phyloP scores from a whole-genome alignment of 345 rosid genomes.

The Clarkia xantiana region DNA sequence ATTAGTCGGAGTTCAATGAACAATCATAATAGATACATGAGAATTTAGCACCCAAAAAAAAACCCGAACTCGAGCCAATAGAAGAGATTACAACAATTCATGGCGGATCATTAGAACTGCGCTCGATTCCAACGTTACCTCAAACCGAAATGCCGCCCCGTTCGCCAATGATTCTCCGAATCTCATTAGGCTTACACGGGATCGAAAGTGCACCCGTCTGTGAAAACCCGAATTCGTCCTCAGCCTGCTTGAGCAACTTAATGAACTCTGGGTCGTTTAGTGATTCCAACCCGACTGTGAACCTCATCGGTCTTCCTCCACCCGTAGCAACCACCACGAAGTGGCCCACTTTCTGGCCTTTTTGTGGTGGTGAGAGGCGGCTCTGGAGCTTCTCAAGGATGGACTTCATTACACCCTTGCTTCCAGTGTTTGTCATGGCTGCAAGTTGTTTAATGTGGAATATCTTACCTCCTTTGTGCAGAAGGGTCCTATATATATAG shows the following conservation, averaged over 20 bases:
- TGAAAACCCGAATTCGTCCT: slow-evolving; percentile 21
- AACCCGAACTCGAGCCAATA: too few relatives aligned
- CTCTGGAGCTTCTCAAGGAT: slow-evolving; percentile 13
- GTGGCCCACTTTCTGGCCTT: slow-evolving; percentile 25
- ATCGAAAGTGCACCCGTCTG: slow-evolving; percentile 19
- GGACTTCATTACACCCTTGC: slow-evolving; percentile 9
- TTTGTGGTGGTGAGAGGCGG: slow-evolving; percentile 10
- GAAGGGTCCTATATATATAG: background rate
- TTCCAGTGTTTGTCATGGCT: slow-evolving; percentile 5
- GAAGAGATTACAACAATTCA: too few relatives aligned
- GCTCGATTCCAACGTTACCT: too few relatives aligned
- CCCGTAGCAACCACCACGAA: slow-evolving; percentile 30
- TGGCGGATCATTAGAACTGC: too few relatives aligned
- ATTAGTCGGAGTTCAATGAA: too few relatives aligned
- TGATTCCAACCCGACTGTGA: slow-evolving; percentile 12
- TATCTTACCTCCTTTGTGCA: background rate
- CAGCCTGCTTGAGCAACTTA: slow-evolving; percentile 18
- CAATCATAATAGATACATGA: too few relatives aligned
- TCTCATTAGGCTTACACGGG: slow-evolving; percentile 22
- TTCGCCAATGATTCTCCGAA: slow-evolving; percentile 8
- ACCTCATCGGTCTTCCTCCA: slow-evolving; percentile 19
- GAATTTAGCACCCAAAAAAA: too few relatives aligned
- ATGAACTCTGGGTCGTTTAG: slow-evolving; percentile 17
- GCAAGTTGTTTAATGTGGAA: too few relatives aligned
- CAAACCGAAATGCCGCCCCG: too few relatives aligned